Conservation (phyloP, 139 green algal genomes). For the Tetraselmis striata region DNA sequence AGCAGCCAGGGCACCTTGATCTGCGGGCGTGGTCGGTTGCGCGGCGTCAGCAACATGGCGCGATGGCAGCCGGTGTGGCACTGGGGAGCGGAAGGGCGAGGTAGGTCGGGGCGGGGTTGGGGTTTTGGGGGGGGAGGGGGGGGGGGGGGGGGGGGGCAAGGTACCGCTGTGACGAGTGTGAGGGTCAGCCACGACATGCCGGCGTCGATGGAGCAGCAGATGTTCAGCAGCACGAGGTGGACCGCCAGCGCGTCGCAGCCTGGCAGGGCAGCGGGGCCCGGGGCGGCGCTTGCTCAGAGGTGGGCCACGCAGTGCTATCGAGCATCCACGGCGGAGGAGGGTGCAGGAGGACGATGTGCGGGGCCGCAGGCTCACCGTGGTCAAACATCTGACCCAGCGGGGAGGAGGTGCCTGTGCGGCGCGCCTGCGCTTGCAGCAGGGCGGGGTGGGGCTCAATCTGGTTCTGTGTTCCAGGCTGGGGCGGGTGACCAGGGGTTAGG, state of each 20-base stretch:
- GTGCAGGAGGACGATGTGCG: no score
- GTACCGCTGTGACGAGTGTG: background rate
- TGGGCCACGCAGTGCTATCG: background rate
- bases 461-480: no score
- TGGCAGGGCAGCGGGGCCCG: no score
- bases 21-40: no score
- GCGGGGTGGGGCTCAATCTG: no score
- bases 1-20: conserved; percentile 74
- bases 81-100: background rate
- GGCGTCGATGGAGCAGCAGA: conserved; percentile 29
- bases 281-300: background rate
- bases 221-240: conserved; percentile 61
- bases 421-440: conserved; percentile 86
- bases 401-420: conserved; percentile 75
- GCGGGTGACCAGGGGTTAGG: no score
- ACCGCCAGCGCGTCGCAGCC: conserved; percentile 79
- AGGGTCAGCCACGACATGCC: conserved; percentile 3
- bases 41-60: no score
- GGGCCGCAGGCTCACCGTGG: conserved; percentile 73
- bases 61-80: no score
- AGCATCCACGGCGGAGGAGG: no score
- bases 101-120: background rate
- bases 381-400: conserved; percentile 96
- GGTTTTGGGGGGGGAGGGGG: background rate
- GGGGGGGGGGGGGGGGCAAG: background rate